Conservation (phyloP, 2,329 filamentous ascomycete species). For the Cadophora sp. region DNA sequence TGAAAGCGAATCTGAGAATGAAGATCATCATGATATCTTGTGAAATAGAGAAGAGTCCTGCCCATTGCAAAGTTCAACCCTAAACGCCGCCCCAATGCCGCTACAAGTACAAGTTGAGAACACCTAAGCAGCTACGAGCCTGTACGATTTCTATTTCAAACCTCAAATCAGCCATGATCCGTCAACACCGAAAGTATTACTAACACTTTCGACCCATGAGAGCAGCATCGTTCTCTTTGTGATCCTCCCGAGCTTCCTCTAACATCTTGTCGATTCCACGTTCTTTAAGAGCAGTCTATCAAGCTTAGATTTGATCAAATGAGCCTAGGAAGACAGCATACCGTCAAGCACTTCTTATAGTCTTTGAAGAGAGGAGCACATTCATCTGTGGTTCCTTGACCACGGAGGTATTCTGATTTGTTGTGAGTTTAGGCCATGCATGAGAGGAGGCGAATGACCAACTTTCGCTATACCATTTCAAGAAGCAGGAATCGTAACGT, state of each 20-base stretch:
- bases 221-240: conserved; percentile 82
- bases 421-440: conserved; percentile 24
- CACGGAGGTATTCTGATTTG: conserved; percentile 81
- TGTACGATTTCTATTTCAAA: neutral
- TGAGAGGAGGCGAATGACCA: conserved; percentile 48
- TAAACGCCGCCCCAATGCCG: conserved; percentile 14
- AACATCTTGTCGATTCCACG: conserved; percentile 93
- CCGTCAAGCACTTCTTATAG: conserved; percentile 86
- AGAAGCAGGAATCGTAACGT: conserved; percentile 94
- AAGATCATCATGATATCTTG: neutral
- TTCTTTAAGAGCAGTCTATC: conserved; percentile 82
- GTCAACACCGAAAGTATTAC: conserved; percentile 10
- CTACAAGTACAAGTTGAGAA: conserved; percentile 7
- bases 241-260: conserved; percentile 87
- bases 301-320: conserved; percentile 12
- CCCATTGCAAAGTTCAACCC: neutral
- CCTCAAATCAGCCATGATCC: neutral
- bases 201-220: conserved; percentile 61
- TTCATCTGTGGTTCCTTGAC: conserved; percentile 81
- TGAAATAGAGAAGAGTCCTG: neutral
- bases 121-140: neutral
- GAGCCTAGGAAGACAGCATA: conserved; percentile 48
- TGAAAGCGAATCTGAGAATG: neutral
- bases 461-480: conserved; percentile 99
- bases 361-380: conserved; percentile 86